A percentile compares a stretch with the other conserved stretches of the same genome.
phyloP scores from a whole-genome alignment of 2,329 filamentous ascomycete species.

The Paraconiothyrium sp. region DNA sequence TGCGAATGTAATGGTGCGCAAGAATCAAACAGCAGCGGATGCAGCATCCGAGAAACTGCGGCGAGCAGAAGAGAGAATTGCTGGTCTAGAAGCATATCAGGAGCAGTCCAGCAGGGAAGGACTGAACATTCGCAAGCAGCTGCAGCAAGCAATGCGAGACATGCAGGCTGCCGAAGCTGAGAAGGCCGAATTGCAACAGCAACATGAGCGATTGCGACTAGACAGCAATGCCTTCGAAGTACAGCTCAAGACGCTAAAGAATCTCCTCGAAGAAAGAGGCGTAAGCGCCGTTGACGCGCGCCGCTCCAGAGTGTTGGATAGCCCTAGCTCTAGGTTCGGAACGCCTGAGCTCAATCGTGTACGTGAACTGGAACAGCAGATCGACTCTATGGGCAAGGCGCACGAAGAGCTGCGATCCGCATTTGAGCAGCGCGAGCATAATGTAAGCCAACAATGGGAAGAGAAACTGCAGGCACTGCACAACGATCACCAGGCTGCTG shows the following conservation, averaged over 20 bases:
- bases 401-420: slow-evolving; percentile 85
- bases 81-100: slow-evolving; percentile 94
- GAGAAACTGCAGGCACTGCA: slow-evolving; percentile 94
- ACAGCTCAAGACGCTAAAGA: slow-evolving; percentile 92
- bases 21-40: slow-evolving; percentile 90
- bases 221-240: slow-evolving; percentile 94
- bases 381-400: slow-evolving; percentile 77
- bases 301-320: slow-evolving; percentile 76
- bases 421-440: slow-evolving; percentile 82
- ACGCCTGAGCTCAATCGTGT: slow-evolving; percentile 82
- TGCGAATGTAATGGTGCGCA: slow-evolving; percentile 82
- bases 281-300: slow-evolving; percentile 79
- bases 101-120: slow-evolving; percentile 96
- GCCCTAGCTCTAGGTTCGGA: slow-evolving; percentile 76
- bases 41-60: slow-evolving; percentile 86
- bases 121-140: slow-evolving; percentile 85
- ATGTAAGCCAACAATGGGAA: slow-evolving; percentile 87
- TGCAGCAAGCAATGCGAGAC: slow-evolving; percentile 85
- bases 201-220: slow-evolving; percentile 84
- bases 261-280: slow-evolving; percentile 88
- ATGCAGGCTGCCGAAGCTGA: slow-evolving; percentile 81
- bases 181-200: slow-evolving; percentile 82
- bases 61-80: slow-evolving; percentile 94
- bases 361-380: slow-evolving; percentile 86
- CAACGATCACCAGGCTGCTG: slow-evolving; percentile 96